These are phyloP conservation scores for Pseudoturritis turrita DNA, from an alignment of 345 rosid species.

Conservation along the genomic window DNA sequence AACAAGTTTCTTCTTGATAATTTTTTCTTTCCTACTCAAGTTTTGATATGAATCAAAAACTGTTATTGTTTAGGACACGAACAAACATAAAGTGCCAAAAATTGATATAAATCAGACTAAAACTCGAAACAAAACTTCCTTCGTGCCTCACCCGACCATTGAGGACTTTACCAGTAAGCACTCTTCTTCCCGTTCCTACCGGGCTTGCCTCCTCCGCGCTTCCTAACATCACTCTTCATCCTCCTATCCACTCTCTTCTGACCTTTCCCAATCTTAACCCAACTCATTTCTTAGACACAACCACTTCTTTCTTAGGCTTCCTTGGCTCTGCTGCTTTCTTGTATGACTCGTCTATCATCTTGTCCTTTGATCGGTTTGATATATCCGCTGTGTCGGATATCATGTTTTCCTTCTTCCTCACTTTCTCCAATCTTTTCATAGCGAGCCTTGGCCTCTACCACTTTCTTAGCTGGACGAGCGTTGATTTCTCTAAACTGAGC, in stretches of 20 bases:
- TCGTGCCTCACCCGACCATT: neutral
- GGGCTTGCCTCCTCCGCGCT: slow-evolving; percentile 44
- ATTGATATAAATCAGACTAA: neutral
- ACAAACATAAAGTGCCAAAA: neutral
- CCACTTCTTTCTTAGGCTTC: slow-evolving; percentile 67
- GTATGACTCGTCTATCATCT: slow-evolving; percentile 77
- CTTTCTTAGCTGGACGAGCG: slow-evolving; percentile 95
- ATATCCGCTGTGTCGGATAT: slow-evolving; percentile 78
- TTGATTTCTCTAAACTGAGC: slow-evolving; percentile 90
- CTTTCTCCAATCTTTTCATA: slow-evolving; percentile 72
- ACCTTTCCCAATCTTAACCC: slow-evolving; percentile 75
- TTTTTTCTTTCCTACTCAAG: no score
- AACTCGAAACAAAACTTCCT: slow-evolving; percentile 6
- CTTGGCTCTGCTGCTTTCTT: slow-evolving; percentile 66
- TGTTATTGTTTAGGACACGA: neutral
- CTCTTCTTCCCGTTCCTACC: slow-evolving; percentile 61
- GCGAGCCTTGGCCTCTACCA: slow-evolving; percentile 89
- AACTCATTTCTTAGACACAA: slow-evolving; percentile 92
- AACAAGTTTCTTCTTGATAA: no score
- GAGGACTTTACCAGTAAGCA: slow-evolving; percentile 28
- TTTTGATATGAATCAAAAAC: no score
- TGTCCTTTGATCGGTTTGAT: slow-evolving; percentile 68
- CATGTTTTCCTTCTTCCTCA: slow-evolving; percentile 86
- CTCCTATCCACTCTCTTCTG: slow-evolving; percentile 82
- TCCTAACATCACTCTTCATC: slow-evolving; percentile 78